Evolutionary conservation across 768 basidiomycete genomes (phyloP), one percentile per base, ranked within the genome.

Genomic region (Suillus brevipes): DNA sequence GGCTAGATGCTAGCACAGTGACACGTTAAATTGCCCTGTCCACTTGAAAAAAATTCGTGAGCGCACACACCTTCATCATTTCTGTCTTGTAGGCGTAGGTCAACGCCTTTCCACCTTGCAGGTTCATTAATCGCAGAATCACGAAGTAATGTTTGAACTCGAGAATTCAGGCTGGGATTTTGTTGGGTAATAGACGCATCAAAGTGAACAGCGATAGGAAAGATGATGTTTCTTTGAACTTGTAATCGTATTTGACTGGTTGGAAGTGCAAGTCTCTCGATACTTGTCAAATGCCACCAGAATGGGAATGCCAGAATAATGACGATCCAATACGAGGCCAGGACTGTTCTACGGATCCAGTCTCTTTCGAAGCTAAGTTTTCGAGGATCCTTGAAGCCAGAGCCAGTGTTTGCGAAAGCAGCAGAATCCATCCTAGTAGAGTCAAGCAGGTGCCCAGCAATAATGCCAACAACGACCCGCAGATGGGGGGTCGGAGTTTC

Each of bases 251-350:
- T 88, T 25, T 85, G 83, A 50, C 78, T 75, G 9, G 82, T 78
- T 1, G 96, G 94, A 14, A 97, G 79, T 0, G 89, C 80, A 18
- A 91, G 81, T 34, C 96, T 86, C 72, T 95, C 85, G 36, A 99
- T 97, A 67, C 91, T 92, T 6, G 97, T 99, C 34, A 91, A 89
- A 60, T 82, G 83, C 94, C 95, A 98, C 97, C 97, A 99, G 58
- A 94, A 83, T 3, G 97, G 97, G 23, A 96, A 65, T 1, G 89
- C 90, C 8, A 94, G 78, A 40, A 97, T 68, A 42, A 97, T 83
- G 34, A 94, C 77, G 31, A 84, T 62, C 87, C 95, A 95, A 76
- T 96, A 97, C 1, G 91, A 85, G 5, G 81, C 75, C 64, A 96
- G 81, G 67, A 95, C 88, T 31, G 78, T 77, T 68, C 89, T 79